Conservation (phyloP, 2,329 filamentous ascomycete species). For the Beauveria sp. region DNA sequence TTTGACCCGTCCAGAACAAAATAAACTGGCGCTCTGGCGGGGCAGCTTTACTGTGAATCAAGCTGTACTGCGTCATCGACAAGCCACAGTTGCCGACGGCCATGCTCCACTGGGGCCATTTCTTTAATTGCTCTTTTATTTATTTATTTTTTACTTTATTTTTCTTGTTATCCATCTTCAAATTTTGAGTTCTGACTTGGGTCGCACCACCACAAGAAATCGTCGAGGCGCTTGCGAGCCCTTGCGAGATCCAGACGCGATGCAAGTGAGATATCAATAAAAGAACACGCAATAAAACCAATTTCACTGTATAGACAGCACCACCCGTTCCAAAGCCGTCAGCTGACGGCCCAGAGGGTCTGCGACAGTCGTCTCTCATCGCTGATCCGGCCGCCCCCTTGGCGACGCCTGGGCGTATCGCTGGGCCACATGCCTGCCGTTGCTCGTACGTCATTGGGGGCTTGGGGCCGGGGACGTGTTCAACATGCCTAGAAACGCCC, state of each 20-base stretch:
- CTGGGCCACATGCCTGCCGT: conserved; percentile 2
- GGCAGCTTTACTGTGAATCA: conserved; percentile 13
- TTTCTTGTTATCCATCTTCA: background rate
- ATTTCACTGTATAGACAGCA: no score
- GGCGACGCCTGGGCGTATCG: conserved; percentile 7
- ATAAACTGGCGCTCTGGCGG: background rate
- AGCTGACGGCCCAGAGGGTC: background rate
- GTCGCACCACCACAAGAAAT: no score
- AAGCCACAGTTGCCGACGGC: conserved; percentile 12
- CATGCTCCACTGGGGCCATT: background rate
- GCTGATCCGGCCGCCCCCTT: background rate
- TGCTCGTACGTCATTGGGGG: conserved; percentile 6
- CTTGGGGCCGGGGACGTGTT: no score
- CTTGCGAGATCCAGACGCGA: no score
- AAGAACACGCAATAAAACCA: no score
- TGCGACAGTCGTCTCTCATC: background rate
- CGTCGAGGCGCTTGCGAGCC: no score
- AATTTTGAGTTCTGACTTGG: background rate
- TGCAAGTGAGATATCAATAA: no score
- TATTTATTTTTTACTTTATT: background rate
- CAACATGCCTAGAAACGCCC: background rate
- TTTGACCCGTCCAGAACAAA: background rate
- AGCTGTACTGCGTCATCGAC: conserved; percentile 28
- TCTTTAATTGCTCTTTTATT: background rate
- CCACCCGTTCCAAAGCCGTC: background rate